These are phyloP conservation scores for Cantharellus anzutake DNA, from an alignment of 768 basidiomycete species.

Conservation along the genomic window DNA sequence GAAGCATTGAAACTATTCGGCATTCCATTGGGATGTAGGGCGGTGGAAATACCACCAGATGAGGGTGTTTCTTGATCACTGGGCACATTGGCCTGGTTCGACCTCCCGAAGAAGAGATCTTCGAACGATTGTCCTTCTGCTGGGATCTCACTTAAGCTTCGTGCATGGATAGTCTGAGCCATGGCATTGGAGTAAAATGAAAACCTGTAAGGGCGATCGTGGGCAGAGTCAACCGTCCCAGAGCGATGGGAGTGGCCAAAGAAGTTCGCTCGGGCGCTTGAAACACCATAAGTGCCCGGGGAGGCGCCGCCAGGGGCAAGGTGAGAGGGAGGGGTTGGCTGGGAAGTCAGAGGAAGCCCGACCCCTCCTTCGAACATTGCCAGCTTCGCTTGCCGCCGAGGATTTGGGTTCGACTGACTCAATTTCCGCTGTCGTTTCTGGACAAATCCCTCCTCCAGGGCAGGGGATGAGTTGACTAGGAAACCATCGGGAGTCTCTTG, in stretches of 20 bases:
- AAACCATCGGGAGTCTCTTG: not conserved
- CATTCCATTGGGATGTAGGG: not conserved
- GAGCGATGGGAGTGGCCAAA: not conserved
- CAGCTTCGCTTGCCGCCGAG: conserved; percentile 53
- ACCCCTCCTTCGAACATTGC: conserved; percentile 62
- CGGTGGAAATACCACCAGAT: not conserved
- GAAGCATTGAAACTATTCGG: not conserved
- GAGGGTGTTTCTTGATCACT: too few relatives aligned
- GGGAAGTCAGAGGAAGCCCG: conserved; percentile 20
- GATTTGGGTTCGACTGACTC: conserved; percentile 59
- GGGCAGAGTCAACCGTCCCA: conserved; percentile 15
- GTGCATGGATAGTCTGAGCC: conserved; percentile 84
- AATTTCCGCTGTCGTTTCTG: conserved; percentile 64
- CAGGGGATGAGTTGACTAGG: conserved; percentile 6
- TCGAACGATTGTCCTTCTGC: conserved; percentile 87
- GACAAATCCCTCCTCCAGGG: conserved; percentile 12
- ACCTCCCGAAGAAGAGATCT: conserved; percentile 48
- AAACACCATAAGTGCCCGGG: not conserved
- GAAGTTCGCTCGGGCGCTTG: not conserved
- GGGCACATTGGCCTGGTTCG: not conserved
- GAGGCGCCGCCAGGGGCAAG: conserved; percentile 10
- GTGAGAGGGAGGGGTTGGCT: conserved; percentile 25
- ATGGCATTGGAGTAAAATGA: conserved; percentile 95
- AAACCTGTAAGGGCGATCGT: conserved; percentile 89
- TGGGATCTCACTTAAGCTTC: conserved; percentile 81